These are phyloP conservation scores for Populus hybrid DNA, from an alignment of 441 rosid species.

Conservation along the genomic window DNA sequence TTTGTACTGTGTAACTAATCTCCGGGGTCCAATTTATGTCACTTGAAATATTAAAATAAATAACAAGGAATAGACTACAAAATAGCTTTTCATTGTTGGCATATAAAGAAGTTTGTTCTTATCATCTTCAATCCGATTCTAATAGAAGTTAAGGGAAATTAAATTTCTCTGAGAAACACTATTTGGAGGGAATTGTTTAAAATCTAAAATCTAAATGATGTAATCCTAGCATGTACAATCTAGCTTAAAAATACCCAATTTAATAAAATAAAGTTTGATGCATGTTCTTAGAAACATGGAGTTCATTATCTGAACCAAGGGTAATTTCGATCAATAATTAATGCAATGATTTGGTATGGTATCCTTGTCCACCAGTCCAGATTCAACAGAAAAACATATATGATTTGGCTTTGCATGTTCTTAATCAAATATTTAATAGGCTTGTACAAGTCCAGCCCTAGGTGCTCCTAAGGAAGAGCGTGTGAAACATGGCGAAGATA, in stretches of 20 bases:
- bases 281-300: neutral
- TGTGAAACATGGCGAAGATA: neutral
- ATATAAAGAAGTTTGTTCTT: too few relatives aligned
- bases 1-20: too few relatives aligned
- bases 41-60: neutral
- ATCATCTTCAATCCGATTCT: too few relatives aligned
- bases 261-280: neutral
- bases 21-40: neutral
- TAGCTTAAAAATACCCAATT: neutral
- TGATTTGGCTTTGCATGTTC: neutral
- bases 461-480: too few relatives aligned
- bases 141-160: neutral
- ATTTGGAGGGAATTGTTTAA: neutral
- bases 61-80: neutral
- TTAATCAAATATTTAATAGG: neutral
- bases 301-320: neutral
- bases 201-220: neutral
- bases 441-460: neutral
- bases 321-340: neutral
- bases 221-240: neutral
- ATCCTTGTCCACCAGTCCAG: neutral
- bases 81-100: neutral
- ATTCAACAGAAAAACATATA: neutral
- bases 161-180: neutral
- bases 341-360: neutral